A percentile compares a stretch with the other conserved stretches of the same genome.
Evolutionary conservation across 495 filamentous ascomycete genomes (phyloP).

Genomic region (Neurospora sublineolata): DNA sequence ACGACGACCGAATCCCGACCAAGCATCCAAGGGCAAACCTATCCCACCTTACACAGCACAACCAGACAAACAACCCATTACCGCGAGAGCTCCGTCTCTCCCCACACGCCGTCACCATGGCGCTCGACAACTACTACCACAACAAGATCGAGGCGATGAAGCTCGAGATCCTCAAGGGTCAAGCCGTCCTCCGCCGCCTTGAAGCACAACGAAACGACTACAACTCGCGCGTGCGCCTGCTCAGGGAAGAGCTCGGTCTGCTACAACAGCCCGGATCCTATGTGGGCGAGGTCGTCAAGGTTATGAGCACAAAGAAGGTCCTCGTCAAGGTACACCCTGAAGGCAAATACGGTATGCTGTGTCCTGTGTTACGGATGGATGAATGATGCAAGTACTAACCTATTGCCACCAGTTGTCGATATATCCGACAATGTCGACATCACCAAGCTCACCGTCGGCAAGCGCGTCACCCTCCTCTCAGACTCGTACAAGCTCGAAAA

Average conservation of each 20-base stretch:
- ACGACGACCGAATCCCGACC: not conserved
- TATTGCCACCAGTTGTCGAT: slow-evolving; percentile 66
- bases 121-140: slow-evolving; percentile 97
- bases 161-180: slow-evolving; percentile 97
- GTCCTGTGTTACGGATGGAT: not conserved
- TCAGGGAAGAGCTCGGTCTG: slow-evolving; percentile 91
- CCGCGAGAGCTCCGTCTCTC: not conserved
- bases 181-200: slow-evolving; percentile 84
- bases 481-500: slow-evolving; percentile 97
- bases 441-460: slow-evolving; percentile 88
- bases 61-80: not conserved
- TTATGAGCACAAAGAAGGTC: slow-evolving; percentile 99
- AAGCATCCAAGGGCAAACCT: not conserved
- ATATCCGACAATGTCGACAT: slow-evolving; percentile 91
- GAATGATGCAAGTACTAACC: not conserved
- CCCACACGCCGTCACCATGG: slow-evolving; percentile 52
- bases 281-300: slow-evolving; percentile 97
- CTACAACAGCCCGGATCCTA: slow-evolving; percentile 97
- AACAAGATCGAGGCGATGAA: slow-evolving; percentile 99
- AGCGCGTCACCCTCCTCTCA: slow-evolving; percentile 90
- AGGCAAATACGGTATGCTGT: slow-evolving; percentile 87
- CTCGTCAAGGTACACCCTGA: slow-evolving; percentile 98
- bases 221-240: slow-evolving; percentile 90
- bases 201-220: slow-evolving; percentile 99
- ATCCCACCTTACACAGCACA: not conserved